Evolutionary conservation across 2,329 filamentous ascomycete species (phyloP).

Genomic region (Neofusicoccum kwambonambiense): DNA sequence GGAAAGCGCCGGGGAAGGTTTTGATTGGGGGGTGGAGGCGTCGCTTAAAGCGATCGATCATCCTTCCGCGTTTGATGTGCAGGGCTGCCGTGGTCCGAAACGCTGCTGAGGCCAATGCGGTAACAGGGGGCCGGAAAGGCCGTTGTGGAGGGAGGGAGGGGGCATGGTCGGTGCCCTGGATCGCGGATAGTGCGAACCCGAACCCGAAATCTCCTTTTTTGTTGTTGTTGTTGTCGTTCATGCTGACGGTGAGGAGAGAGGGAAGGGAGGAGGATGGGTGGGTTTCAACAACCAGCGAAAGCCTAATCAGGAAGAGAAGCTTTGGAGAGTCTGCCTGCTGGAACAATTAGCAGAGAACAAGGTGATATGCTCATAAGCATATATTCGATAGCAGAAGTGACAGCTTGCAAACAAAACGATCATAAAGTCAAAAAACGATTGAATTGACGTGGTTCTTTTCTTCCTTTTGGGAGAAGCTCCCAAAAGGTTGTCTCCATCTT

Average conservation of each 20-base stretch:
- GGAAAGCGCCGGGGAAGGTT: no score
- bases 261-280: no score
- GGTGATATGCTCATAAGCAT: background rate
- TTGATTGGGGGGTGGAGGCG: no score
- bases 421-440: background rate
- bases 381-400: no score
- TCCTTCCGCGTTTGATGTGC: background rate
- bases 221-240: no score
- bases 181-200: background rate
- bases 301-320: no score
- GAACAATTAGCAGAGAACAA: background rate
- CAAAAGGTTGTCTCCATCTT: background rate
- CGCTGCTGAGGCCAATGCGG: slow-evolving; percentile 1
- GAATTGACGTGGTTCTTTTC: background rate
- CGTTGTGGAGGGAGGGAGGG: no score
- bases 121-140: background rate
- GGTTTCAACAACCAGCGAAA: no score
- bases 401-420: no score
- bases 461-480: background rate
- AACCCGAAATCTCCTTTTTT: background rate
- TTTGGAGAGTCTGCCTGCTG: background rate
- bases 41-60: no score
- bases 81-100: background rate
- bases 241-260: no score
- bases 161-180: background rate